A percentile compares a stretch with the other conserved stretches of the same genome.
Evolutionary conservation across 2,329 filamentous ascomycete genomes (phyloP).

Genomic region (Coniella vitis): DNA sequence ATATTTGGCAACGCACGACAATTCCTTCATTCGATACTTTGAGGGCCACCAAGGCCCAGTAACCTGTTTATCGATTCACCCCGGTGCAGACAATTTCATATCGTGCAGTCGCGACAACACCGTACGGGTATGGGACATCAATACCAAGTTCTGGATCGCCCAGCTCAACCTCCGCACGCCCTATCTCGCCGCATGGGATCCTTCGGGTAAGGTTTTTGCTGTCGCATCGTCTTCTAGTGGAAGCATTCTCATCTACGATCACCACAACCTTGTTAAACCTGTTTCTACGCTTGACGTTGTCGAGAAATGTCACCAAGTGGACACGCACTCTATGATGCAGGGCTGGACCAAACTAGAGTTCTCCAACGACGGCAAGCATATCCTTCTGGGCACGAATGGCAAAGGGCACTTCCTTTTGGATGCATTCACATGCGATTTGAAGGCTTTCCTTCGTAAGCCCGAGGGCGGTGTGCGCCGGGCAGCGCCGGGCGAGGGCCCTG

Average conservation of each 20-base stretch:
- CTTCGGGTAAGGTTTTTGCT: conserved; percentile 85
- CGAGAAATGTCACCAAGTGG: conserved; percentile 42
- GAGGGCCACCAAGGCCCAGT: conserved; percentile 81
- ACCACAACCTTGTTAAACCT: conserved; percentile 89
- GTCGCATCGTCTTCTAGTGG: conserved; percentile 77
- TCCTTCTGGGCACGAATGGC: conserved; percentile 79
- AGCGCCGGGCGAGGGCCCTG: conserved; percentile 44
- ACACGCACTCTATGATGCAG: conserved; percentile 51
- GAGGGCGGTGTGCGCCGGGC: conserved; percentile 46
- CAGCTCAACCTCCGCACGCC: conserved; percentile 74
- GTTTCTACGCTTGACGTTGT: conserved; percentile 80
- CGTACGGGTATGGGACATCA: conserved; percentile 82
- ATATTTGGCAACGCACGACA: conserved; percentile 89
- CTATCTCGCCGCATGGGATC: conserved; percentile 83
- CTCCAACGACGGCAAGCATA: conserved; percentile 85
- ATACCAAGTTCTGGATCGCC: conserved; percentile 72
- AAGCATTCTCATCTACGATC: conserved; percentile 81
- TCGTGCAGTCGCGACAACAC: conserved; percentile 89
- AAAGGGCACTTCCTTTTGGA: conserved; percentile 88
- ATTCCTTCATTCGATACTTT: conserved; percentile 94
- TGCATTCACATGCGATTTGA: conserved; percentile 76
- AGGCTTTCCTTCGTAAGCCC: conserved; percentile 61
- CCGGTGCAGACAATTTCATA: conserved; percentile 83
- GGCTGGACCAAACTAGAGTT: conserved; percentile 93
- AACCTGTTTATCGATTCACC: conserved; percentile 76